Evolutionary conservation across 441 rosid species (phyloP).

Genomic region (Eruca vesicaria): DNA sequence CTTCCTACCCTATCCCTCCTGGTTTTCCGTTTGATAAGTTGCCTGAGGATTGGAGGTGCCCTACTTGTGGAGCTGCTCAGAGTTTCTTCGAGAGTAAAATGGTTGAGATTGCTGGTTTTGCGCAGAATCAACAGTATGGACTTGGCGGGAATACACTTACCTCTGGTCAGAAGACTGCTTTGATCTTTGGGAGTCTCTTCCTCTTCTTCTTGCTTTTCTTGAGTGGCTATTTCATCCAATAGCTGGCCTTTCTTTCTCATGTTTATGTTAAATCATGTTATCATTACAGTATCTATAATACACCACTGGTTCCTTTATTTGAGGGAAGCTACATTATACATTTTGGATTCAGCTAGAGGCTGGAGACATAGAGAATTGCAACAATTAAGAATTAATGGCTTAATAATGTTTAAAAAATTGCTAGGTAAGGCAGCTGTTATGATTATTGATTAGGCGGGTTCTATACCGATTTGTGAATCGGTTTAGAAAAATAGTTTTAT

Average conservation of each 20-base stretch:
- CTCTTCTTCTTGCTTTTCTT: conserved; percentile 67
- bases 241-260: too few relatives aligned
- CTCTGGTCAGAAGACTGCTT: conserved; percentile 75
- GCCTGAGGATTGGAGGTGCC: conserved; percentile 89
- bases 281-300: neutral
- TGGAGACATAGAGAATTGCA: neutral
- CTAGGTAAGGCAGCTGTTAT: too few relatives aligned
- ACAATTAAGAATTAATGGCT: neutral
- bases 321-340: neutral
- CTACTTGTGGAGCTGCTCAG: conserved; percentile 92
- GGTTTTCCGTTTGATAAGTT: conserved; percentile 72
- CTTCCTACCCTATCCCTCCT: conserved; percentile 81
- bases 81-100: conserved; percentile 83
- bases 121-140: conserved; percentile 90
- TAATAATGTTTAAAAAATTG: too few relatives aligned
- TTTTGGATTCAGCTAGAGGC: neutral
- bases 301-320: neutral
- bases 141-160: conserved; percentile 87
- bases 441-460: too few relatives aligned
- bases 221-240: conserved; percentile 77
- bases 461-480: too few relatives aligned
- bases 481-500: too few relatives aligned
- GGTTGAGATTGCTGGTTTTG: conserved; percentile 96
- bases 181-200: conserved; percentile 75
- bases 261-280: neutral